Conservation (phyloP, 371 early-diverging fungal genomes). For the Mortierella sp. region DNA sequence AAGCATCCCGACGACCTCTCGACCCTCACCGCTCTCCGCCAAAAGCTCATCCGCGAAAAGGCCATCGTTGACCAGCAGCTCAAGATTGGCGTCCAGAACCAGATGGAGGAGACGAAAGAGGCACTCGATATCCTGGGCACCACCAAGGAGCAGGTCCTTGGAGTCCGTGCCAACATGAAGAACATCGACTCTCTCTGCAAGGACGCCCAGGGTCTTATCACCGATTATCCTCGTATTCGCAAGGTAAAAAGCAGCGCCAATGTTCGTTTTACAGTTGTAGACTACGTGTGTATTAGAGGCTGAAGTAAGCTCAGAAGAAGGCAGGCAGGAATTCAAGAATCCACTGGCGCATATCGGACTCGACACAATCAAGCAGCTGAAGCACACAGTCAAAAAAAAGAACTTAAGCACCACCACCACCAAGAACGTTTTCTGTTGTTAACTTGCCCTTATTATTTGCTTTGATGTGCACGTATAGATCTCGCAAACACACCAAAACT, state of each 20-base stretch:
- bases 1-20: constrained; percentile 96
- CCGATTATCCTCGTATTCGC: constrained; percentile 89
- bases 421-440: no score
- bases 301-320: no score
- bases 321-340: no score
- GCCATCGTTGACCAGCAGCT: constrained; percentile 95
- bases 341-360: no score
- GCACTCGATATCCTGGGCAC: constrained; percentile 84
- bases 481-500: constrained; percentile 93
- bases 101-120: constrained; percentile 91
- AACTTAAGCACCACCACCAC: no score
- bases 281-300: neutral
- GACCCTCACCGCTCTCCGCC: constrained; percentile 79
- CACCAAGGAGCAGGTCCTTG: constrained; percentile 76
- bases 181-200: constrained; percentile 87
- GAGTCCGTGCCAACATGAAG: constrained; percentile 81
- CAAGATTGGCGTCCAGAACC: constrained; percentile 92
- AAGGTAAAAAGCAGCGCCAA: constrained; percentile 65
- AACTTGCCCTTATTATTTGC: neutral
- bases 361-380: no score
- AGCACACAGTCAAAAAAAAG: no score
- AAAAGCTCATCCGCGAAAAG: constrained; percentile 90
- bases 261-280: neutral
- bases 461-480: constrained; percentile 63
- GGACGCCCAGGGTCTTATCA: constrained; percentile 87